Conservation (phyloP, 139 green algal species). For the Chlorella sp. region DNA sequence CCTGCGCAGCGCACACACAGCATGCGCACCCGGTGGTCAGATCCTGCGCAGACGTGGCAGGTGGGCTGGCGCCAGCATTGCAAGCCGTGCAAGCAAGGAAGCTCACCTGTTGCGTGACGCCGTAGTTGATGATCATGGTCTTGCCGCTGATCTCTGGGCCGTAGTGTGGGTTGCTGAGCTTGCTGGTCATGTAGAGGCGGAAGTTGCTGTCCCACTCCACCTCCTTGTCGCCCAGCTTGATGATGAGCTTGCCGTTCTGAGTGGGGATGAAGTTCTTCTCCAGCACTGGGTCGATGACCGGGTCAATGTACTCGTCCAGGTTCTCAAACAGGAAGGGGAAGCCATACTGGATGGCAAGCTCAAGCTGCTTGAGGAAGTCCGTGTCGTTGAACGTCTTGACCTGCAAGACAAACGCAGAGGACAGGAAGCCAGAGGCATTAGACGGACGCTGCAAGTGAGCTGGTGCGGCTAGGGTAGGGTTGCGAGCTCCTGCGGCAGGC, state of each 20-base stretch:
- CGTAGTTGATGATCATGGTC: slow-evolving; percentile 84
- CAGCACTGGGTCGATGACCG: slow-evolving; percentile 83
- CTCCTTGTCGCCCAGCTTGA: slow-evolving; percentile 80
- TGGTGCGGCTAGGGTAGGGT: too few species aligned
- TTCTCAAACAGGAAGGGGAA: slow-evolving; percentile 89
- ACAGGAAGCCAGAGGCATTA: too few species aligned
- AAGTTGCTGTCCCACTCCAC: slow-evolving; percentile 80
- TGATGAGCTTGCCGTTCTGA: slow-evolving; percentile 37
- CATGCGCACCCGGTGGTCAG: background rate
- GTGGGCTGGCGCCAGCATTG: slow-evolving; percentile 44
- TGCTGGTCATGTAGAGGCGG: slow-evolving; percentile 69
- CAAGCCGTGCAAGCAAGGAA: background rate
- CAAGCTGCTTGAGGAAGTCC: slow-evolving; percentile 90
- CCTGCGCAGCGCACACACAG: slow-evolving; percentile 19
- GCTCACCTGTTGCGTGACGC: slow-evolving; percentile 42
- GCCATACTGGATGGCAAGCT: slow-evolving; percentile 87
- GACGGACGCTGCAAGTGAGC: too few species aligned
- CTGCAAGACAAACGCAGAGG: too few species aligned
- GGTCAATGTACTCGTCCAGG: slow-evolving; percentile 88
- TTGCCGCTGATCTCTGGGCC: slow-evolving; percentile 78
- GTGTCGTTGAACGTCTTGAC: slow-evolving; percentile 84
- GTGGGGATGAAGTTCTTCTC: slow-evolving; percentile 67
- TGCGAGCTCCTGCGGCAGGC: too few species aligned
- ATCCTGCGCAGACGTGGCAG: slow-evolving; percentile 47
- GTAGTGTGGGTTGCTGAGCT: slow-evolving; percentile 80